Base-by-base conservation (phyloP, 352 stramenopile genomes). In the Phytopythium delawarense region DNA sequence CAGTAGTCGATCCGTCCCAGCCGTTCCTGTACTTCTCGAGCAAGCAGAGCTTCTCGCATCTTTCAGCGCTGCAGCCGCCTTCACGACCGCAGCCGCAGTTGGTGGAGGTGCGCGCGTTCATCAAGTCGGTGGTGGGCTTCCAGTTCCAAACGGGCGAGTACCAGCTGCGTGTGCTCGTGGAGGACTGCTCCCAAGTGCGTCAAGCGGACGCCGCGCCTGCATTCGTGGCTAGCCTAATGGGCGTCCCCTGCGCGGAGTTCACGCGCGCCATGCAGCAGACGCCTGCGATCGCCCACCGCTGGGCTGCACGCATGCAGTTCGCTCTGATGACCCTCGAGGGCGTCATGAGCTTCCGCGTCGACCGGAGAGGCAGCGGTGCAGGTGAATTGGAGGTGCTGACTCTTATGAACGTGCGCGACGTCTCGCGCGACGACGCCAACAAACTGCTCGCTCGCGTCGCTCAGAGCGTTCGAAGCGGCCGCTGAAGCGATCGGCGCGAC, bases 121-220 rank as follows among this genome's bases (percentile, higher is more conserved):
- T 94, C 59, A 92, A 94, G 69, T 94, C 86, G 20, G 86, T 94
- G 20, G 68, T 81, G n/a, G 79, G 79, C 0, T 94, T 94, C 66
- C 78, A 92, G 63, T 94, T 89, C 57, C 75, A 87, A 37, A 87
- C 72, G 4, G 86, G 86, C 4, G 61, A 63, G 15, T 94, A 92
- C 63, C 71, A 84, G 7, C 74, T 94, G 34, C 80, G 81, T 32
- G 82, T 93, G 49, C 74, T 81, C 8, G 75, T 94, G 12, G 86
- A 94, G 66, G 86, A 94, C 64, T 85, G 81, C 61, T 91, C 83
- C n/a, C 69, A 67, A 37, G 79, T 70, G n/a, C 71, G 65, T 21
- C 62, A 81, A 40, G 83, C 74, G 30, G 63, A 75, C 25, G 78
- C 91, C 7, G 75, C 77, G 42, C 75, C 81, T 15, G 66, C 64